Conservation (phyloP, 768 basidiomycete genomes). For the Psilocybe azurescens region DNA sequence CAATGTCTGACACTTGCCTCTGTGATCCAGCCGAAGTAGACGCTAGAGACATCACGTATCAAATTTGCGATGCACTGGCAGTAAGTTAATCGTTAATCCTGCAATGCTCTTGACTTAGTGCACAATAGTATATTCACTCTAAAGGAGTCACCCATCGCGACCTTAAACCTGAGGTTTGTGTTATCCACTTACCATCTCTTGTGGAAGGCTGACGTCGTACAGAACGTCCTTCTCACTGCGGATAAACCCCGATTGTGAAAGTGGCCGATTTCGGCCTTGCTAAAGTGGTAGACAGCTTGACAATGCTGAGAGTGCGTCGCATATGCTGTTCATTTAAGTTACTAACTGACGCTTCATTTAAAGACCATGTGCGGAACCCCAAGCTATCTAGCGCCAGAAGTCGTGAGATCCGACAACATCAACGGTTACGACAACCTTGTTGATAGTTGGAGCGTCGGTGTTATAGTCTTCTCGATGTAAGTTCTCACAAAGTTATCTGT, state of each 20-base stretch:
- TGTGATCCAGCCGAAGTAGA: constrained; percentile 51
- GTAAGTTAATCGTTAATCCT: constrained; percentile 40
- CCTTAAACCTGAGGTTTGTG: constrained; percentile 81
- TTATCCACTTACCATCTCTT: not conserved
- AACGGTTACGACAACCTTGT: constrained; percentile 88
- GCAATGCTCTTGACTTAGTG: constrained; percentile 6
- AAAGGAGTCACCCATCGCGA: constrained; percentile 91
- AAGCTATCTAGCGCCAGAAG: constrained; percentile 91
- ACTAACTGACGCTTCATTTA: constrained; percentile 2
- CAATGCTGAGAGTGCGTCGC: constrained; percentile 71
- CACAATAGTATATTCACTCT: constrained; percentile 63
- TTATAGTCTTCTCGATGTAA: constrained; percentile 92
- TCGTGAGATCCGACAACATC: constrained; percentile 67
- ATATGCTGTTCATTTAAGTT: not conserved
- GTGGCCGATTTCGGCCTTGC: constrained; percentile 97
- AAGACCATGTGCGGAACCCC: constrained; percentile 98
- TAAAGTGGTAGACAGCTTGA: constrained; percentile 83
- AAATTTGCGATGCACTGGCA: constrained; percentile 81
- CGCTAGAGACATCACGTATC: constrained; percentile 73
- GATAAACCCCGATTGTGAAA: constrained; percentile 77
- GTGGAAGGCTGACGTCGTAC: not conserved
- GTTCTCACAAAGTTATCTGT: constrained; percentile 23
- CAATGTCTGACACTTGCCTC: constrained; percentile 5
- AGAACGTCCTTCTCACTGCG: constrained; percentile 86
- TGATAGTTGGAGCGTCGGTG: constrained; percentile 96